phyloP scores from a whole-genome alignment of 2,329 filamentous ascomycete species.

The Xylariaceae sp. region DNA sequence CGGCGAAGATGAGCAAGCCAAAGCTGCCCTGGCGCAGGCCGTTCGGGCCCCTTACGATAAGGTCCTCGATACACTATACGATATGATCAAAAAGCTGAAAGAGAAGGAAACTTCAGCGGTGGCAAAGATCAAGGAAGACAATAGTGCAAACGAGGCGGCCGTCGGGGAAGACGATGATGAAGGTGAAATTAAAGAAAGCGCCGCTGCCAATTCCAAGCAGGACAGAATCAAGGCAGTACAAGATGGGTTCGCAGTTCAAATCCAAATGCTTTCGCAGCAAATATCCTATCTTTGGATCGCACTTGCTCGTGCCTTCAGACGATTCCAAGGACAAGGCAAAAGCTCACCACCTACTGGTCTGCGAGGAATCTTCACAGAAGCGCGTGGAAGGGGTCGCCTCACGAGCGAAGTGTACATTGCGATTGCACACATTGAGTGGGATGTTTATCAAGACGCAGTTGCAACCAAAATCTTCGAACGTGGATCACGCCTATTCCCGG shows the following conservation, averaged over 20 bases:
- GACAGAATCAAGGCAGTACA: slow-evolving; percentile 59
- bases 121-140: slow-evolving; percentile 52
- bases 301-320: slow-evolving; percentile 87
- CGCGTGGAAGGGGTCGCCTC: slow-evolving; percentile 78
- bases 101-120: slow-evolving; percentile 58
- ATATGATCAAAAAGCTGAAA: slow-evolving; percentile 70
- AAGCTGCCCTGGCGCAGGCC: slow-evolving; percentile 70
- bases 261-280: slow-evolving; percentile 72
- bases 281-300: slow-evolving; percentile 95
- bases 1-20: slow-evolving; percentile 70
- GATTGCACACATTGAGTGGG: slow-evolving; percentile 86
- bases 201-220: slow-evolving; percentile 55
- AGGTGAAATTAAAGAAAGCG: slow-evolving; percentile 41
- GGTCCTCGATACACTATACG: slow-evolving; percentile 83
- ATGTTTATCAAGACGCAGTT: slow-evolving; percentile 90
- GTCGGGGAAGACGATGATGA: slow-evolving; percentile 48
- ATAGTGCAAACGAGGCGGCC: slow-evolving; percentile 27
- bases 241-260: slow-evolving; percentile 67
- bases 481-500: slow-evolving; percentile 86
- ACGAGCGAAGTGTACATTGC: slow-evolving; percentile 95
- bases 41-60: slow-evolving; percentile 81
- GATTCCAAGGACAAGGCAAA: slow-evolving; percentile 81
- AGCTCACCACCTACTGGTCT: slow-evolving; percentile 61
- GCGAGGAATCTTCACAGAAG: slow-evolving; percentile 83
- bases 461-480: slow-evolving; percentile 95